Conservation (phyloP, 2,329 filamentous ascomycete species). For the Colletotrichum sp. region DNA sequence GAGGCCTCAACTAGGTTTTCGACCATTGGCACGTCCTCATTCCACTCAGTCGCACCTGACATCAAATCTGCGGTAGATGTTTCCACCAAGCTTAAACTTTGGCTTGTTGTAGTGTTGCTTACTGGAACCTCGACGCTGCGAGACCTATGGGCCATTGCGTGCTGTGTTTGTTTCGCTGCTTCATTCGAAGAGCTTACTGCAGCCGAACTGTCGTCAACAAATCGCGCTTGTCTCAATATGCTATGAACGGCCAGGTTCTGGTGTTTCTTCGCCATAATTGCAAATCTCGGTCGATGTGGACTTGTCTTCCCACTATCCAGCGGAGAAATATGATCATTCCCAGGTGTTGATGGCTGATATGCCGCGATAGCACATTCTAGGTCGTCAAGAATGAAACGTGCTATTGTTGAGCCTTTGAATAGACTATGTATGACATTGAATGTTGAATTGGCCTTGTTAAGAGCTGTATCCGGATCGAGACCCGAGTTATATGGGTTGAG, state of each 20-base stretch:
- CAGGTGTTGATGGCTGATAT: background rate
- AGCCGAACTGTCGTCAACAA: conserved; percentile 42
- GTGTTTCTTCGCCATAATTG: conserved; percentile 32
- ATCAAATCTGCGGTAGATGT: background rate
- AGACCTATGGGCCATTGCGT: background rate
- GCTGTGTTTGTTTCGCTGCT: background rate
- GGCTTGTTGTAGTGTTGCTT: background rate
- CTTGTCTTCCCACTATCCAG: background rate
- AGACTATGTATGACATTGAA: background rate
- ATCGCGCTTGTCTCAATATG: conserved; percentile 41
- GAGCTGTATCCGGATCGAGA: background rate
- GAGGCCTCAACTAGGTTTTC: background rate
- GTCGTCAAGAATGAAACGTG: background rate
- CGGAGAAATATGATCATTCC: background rate
- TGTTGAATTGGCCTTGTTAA: background rate
- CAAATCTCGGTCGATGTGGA: conserved; percentile 22
- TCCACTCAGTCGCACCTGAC: background rate
- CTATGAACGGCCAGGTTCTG: conserved; percentile 44
- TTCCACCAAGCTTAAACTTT: background rate
- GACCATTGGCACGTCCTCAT: background rate
- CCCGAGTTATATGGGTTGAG: background rate
- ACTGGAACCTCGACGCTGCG: background rate
- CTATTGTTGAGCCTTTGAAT: background rate
- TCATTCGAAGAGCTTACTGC: conserved; percentile 21
- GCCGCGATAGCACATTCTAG: background rate